Evolutionary conservation across 495 filamentous ascomycete genomes (phyloP).

Genomic region (Ascodesmis nigricans): DNA sequence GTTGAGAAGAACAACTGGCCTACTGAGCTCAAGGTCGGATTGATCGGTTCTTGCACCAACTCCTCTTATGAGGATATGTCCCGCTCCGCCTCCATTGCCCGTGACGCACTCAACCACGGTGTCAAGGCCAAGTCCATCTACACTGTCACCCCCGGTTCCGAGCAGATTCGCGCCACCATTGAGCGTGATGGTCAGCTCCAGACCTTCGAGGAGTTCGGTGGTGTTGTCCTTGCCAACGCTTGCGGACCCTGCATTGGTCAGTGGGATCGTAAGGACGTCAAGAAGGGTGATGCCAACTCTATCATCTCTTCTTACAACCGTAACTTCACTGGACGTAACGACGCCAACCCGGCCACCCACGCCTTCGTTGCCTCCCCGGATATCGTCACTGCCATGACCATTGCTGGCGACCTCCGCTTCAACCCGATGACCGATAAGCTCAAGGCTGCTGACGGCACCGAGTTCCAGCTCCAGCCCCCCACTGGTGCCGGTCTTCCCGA

Average conservation of each 20-base stretch:
- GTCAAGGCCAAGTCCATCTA: constrained; percentile 85
- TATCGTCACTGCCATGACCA: constrained; percentile 74
- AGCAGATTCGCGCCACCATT: constrained; percentile 94
- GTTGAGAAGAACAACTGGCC: constrained; percentile 91
- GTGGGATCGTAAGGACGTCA: constrained; percentile 86
- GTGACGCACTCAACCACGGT: constrained; percentile 81
- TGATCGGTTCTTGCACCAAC: constrained; percentile 98
- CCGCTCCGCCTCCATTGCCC: constrained; percentile 81
- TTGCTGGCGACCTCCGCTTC: constrained; percentile 84
- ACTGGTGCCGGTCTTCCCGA: constrained; percentile 62
- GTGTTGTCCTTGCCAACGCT: constrained; percentile 88
- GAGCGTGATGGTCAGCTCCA: constrained; percentile 83
- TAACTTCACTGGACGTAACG: constrained; percentile 99
- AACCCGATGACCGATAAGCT: constrained; percentile 88
- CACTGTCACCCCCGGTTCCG: constrained; percentile 87
- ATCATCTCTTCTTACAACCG: constrained; percentile 95
- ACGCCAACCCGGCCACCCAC: constrained; percentile 96
- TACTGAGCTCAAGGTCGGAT: constrained; percentile 86
- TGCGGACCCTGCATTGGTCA: constrained; percentile 66
- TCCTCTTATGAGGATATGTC: constrained; percentile 99
- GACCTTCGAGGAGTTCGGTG: constrained; percentile 94
- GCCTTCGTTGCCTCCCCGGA: constrained; percentile 98
- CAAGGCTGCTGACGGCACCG: constrained; percentile 93
- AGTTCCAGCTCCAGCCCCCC: constrained; percentile 66
- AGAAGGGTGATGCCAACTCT: constrained; percentile 93